Percentiles rank a stretch among this genome's conserved stretches.
These are phyloP conservation scores for Colletotrichum navitas DNA, from an alignment of 2,329 filamentous ascomycete species.

Conservation along the genomic window DNA sequence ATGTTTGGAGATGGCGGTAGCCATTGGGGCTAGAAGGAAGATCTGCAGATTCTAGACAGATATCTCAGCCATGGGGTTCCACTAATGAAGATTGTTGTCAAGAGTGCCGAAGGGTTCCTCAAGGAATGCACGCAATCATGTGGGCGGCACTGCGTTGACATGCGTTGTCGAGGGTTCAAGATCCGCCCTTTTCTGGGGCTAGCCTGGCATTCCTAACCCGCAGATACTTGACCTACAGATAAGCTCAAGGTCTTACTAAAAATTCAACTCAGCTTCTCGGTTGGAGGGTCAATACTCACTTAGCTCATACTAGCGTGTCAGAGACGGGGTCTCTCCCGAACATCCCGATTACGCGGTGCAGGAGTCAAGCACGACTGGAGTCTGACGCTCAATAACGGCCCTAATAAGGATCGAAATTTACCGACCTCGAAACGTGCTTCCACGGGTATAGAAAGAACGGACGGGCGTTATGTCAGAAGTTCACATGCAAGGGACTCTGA, in stretches of 20 bases:
- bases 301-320: slow-evolving; percentile 22
- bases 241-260: slow-evolving; percentile 7
- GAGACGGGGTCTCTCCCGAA: slow-evolving; percentile 5
- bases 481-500: slow-evolving; percentile 26
- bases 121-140: slow-evolving; percentile 20
- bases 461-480: slow-evolving; percentile 32
- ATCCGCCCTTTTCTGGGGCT: slow-evolving; percentile 1
- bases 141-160: not conserved
- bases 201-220: slow-evolving; percentile 32
- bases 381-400: slow-evolving; percentile 10
- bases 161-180: slow-evolving; percentile 17
- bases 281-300: slow-evolving; percentile 2
- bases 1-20: slow-evolving; percentile 22
- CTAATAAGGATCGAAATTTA: slow-evolving; percentile 10
- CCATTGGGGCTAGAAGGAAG: slow-evolving; percentile 19
- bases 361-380: not conserved
- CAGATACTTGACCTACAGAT: slow-evolving; percentile 2
- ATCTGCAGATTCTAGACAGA: slow-evolving; percentile 23
- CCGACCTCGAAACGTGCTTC: slow-evolving; percentile 22
- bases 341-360: not conserved
- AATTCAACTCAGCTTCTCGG: slow-evolving; percentile 3
- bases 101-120: not conserved
- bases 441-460: slow-evolving; percentile 9
- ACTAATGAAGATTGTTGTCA: not conserved
- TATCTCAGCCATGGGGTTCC: not conserved